Evolutionary conservation across 805 yeast genomes (phyloP).

Genomic region (Candida ortonii): DNA sequence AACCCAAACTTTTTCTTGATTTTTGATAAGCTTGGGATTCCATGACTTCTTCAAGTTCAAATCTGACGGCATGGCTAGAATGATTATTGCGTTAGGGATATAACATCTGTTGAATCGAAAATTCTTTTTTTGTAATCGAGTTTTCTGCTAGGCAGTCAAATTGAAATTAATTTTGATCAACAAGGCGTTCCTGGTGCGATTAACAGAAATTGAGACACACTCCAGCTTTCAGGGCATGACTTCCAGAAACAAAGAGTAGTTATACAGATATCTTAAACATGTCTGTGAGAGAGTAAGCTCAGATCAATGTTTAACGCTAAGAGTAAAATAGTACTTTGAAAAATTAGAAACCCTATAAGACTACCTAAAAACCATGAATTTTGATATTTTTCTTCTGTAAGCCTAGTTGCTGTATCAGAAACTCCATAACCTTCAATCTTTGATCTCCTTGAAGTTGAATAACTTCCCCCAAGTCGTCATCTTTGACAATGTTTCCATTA

Average conservation of each 20-base stretch:
- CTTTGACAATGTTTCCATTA: slow-evolving; percentile 97
- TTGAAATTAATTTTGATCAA: too few species aligned
- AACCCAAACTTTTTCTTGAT: slow-evolving; percentile 82
- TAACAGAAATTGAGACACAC: too few species aligned
- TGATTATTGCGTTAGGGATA: neutral
- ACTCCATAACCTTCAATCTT: slow-evolving; percentile 93
- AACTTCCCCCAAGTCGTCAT: slow-evolving; percentile 93
- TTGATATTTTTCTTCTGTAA: slow-evolving; percentile 95
- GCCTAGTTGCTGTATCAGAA: slow-evolving; percentile 79
- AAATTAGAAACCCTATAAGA: too few species aligned
- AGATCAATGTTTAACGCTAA: neutral
- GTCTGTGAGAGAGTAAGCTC: neutral
- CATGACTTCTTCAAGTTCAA: slow-evolving; percentile 90
- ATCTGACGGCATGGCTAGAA: slow-evolving; percentile 59
- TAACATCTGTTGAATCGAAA: neutral
- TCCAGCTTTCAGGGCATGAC: too few species aligned
- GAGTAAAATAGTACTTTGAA: slow-evolving; percentile 19
- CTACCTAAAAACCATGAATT: slow-evolving; percentile 98
- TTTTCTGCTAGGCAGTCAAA: too few species aligned
- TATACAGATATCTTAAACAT: neutral
- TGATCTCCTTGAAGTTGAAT: slow-evolving; percentile 99
- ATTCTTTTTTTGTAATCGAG: neutral
- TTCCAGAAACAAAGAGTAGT: neutral
- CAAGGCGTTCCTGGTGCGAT: too few species aligned
- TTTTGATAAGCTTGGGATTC: slow-evolving; percentile 87